Base-by-base conservation (phyloP, 2,329 filamentous ascomycete genomes). In the Zymoseptoria tritici region DNA sequence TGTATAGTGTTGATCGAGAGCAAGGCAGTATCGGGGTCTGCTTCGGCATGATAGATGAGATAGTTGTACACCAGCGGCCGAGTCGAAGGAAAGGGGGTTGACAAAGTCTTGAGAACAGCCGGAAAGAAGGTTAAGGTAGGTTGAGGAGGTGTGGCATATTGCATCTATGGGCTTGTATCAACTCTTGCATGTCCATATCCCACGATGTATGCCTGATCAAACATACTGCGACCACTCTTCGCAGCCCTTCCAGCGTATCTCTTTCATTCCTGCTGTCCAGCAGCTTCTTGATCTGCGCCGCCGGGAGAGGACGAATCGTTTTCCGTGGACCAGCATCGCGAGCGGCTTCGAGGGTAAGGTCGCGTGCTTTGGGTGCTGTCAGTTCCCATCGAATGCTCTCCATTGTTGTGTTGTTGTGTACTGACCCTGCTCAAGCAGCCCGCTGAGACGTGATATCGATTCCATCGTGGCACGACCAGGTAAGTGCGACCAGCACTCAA, bases 61-160 rank as follows among this genome's bases (percentile, higher is more conserved):
- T 97, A 99, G 73, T 97, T 96, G 80, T 99, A 99, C 63, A 99
- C 94, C 58, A 99, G 85, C 76, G 97, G 97, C 78, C 97, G 95
- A 75, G 97, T 92, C 71, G 96, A 91, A 69, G 97, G 83, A 70
- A 91, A 96, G 13, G 92, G 89, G 46, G 90, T 96, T 26, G 93
- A 93, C 61, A 97, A 91, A 69, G 97, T 99, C 79, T 99, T 99
- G 74, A 99, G 91, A 58, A 99, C 89, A 22, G 91, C 89, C n/a
- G 93, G 96, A 80, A 99, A 99, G 81, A 93, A 96, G 21, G 90
- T 87, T 2, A 96, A 81, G 60, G 91, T 96, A 67, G 90, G 88
- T 73, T 95, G 90, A 68, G 89, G 86, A 67, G 91, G 88, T 72
- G 93, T 89, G 70, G 89, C 86, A 78, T 97, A 97, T 85, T 96